A percentile compares a stretch with the other conserved stretches of the same genome.
phyloP scores from a whole-genome alignment of 2,329 filamentous ascomycete species.

The Cladosporium austrohemisphaericum region DNA sequence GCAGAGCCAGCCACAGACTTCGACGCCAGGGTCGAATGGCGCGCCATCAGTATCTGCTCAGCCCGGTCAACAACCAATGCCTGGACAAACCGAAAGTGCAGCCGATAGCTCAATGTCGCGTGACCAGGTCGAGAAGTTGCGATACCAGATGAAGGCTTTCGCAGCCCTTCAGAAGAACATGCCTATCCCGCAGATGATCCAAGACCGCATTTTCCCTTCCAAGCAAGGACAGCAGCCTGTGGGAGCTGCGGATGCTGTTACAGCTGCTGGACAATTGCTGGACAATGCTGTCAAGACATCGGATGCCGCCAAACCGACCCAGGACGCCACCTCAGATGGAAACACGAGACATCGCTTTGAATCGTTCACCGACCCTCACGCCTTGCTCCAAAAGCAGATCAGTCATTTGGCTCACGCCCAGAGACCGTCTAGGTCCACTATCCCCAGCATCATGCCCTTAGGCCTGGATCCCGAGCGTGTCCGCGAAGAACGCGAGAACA shows the following conservation, averaged over 20 bases:
- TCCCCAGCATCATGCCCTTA: conserved; percentile 83
- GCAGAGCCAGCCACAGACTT: conserved; percentile 23
- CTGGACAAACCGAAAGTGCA: conserved; percentile 17
- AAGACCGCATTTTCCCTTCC: conserved; percentile 77
- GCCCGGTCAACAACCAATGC: conserved; percentile 1
- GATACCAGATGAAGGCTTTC: conserved; percentile 87
- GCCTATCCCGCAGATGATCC: conserved; percentile 71
- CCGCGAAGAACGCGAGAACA: conserved; percentile 79
- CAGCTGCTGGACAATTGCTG: conserved; percentile 48
- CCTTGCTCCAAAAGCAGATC: conserved; percentile 54
- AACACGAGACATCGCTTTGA: conserved; percentile 55
- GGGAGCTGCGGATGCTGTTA: conserved; percentile 39
- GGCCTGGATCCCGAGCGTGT: conserved; percentile 84
- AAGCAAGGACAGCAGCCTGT: conserved; percentile 55
- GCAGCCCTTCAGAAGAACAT: conserved; percentile 85
- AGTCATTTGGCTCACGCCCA: conserved; percentile 75
- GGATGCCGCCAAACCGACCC: conserved; percentile 38
- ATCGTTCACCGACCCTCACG: conserved; percentile 71
- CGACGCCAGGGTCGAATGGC: conserved; percentile 14
- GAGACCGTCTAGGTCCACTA: conserved; percentile 71
- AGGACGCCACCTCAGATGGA: conserved; percentile 33
- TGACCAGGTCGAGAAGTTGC: conserved; percentile 73
- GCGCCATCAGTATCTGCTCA: conserved; percentile 4
- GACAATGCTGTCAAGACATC: conserved; percentile 44
- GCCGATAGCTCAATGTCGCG: conserved; percentile 50